These are phyloP conservation scores for Leccinum barrowsii DNA, from an alignment of 768 basidiomycete species.

Conservation along the genomic window DNA sequence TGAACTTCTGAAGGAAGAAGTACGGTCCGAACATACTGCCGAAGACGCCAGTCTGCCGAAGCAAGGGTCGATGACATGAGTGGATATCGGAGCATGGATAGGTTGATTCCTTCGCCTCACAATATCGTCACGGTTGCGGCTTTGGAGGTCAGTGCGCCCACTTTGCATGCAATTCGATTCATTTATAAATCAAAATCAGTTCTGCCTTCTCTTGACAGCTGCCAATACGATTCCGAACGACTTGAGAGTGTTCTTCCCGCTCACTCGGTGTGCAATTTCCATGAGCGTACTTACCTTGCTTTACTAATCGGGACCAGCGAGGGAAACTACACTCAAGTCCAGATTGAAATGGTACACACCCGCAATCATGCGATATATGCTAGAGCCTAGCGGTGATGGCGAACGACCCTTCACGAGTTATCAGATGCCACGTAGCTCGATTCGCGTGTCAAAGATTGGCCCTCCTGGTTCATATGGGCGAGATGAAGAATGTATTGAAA, in stretches of 20 bases:
- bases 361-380: slow-evolving; percentile 81
- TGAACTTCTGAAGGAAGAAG: slow-evolving; percentile 68
- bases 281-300: background rate
- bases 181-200: slow-evolving; percentile 43
- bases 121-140: slow-evolving; percentile 91
- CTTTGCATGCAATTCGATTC: background rate
- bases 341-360: slow-evolving; percentile 86
- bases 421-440: slow-evolving; percentile 85
- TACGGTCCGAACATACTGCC: slow-evolving; percentile 58
- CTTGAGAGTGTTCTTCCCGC: slow-evolving; percentile 74
- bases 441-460: slow-evolving; percentile 85
- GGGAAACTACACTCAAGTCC: slow-evolving; percentile 90
- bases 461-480: slow-evolving; percentile 83
- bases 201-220: slow-evolving; percentile 71
- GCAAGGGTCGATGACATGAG: slow-evolving; percentile 77
- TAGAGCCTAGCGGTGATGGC: slow-evolving; percentile 86
- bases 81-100: slow-evolving; percentile 91
- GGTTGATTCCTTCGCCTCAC: slow-evolving; percentile 89
- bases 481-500: slow-evolving; percentile 74
- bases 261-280: slow-evolving; percentile 66
- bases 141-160: slow-evolving; percentile 65
- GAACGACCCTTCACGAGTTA: slow-evolving; percentile 74
- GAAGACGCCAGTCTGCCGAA: slow-evolving; percentile 71
- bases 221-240: slow-evolving; percentile 78
- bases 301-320: slow-evolving; percentile 51